Conservation (phyloP, 352 stramenopile species). For the Phytophthora pisi region DNA sequence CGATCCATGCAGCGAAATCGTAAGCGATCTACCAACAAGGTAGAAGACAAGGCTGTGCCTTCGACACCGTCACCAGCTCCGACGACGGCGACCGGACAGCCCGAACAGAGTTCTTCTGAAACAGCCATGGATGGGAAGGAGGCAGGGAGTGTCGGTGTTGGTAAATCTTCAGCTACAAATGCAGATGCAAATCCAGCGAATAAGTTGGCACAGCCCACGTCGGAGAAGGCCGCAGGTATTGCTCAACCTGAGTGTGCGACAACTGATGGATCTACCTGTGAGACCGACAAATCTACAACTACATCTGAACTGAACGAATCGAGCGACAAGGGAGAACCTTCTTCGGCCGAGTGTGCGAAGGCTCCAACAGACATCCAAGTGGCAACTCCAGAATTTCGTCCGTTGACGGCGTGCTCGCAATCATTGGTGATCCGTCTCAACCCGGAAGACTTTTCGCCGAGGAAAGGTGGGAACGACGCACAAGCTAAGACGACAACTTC, state of each 20-base stretch:
- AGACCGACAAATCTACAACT: slow-evolving; percentile 15
- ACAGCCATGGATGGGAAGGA: background rate
- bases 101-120: slow-evolving; percentile 1
- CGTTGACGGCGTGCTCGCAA: slow-evolving; percentile 69
- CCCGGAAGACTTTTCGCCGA: slow-evolving; percentile 53
- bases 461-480: slow-evolving; percentile 22
- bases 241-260: background rate
- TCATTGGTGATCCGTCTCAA: slow-evolving; percentile 73
- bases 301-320: slow-evolving; percentile 8
- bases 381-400: slow-evolving; percentile 46
- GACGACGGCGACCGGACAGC: background rate
- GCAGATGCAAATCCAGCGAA: background rate
- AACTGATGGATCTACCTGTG: background rate
- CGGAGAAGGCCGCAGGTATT: background rate
- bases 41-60: background rate
- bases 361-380: background rate
- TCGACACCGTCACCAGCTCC: slow-evolving; percentile 1
- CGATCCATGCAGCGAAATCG: slow-evolving; percentile 51
- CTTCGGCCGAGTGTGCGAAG: slow-evolving; percentile 4
- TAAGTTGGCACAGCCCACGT: background rate
- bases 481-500: slow-evolving; percentile 7
- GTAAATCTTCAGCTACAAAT: slow-evolving; percentile 1
- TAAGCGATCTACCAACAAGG: slow-evolving; percentile 21
- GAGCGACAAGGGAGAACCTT: slow-evolving; percentile 5
- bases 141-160: background rate